phyloP scores from a whole-genome alignment of 2,329 filamentous ascomycete species.

The Metarhizium album region DNA sequence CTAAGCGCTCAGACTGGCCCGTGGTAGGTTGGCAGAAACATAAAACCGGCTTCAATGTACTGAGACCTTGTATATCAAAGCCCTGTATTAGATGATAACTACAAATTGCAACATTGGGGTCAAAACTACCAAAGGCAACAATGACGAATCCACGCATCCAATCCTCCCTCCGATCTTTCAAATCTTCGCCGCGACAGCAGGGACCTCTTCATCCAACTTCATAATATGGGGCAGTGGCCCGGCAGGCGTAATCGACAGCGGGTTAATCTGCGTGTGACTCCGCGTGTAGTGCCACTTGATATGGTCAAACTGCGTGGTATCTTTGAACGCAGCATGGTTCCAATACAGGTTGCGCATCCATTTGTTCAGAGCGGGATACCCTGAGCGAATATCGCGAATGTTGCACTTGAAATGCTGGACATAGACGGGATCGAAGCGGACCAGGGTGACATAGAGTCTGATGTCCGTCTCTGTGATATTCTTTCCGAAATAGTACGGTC shows the following conservation, averaged over 20 bases:
- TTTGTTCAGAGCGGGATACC: constrained; percentile 68
- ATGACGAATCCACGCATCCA: neutral
- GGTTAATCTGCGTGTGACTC: constrained; percentile 57
- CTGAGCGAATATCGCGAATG: constrained; percentile 70
- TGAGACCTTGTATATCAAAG: no score
- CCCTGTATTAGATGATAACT: no score
- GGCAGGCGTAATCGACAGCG: constrained; percentile 65
- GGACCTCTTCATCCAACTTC: constrained; percentile 66
- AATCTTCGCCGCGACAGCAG: constrained; percentile 31
- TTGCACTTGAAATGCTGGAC: constrained; percentile 88
- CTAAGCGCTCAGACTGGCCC: no score
- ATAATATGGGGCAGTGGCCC: constrained; percentile 79
- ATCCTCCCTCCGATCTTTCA: neutral
- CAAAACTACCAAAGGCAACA: no score
- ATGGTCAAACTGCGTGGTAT: constrained; percentile 86
- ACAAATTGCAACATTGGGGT: no score
- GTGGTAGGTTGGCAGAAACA: no score
- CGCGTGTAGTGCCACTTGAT: constrained; percentile 71
- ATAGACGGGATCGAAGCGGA: constrained; percentile 69
- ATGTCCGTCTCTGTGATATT: constrained; percentile 74
- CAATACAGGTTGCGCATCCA: constrained; percentile 84
- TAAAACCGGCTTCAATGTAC: no score
- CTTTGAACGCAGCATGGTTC: constrained; percentile 64
- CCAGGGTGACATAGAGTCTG: constrained; percentile 58
- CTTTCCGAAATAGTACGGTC: constrained; percentile 67